Evolutionary conservation across 805 yeast genomes (phyloP), one percentile per base, ranked within the genome.

Genomic region (Kodamaea hsintzibuensis): DNA sequence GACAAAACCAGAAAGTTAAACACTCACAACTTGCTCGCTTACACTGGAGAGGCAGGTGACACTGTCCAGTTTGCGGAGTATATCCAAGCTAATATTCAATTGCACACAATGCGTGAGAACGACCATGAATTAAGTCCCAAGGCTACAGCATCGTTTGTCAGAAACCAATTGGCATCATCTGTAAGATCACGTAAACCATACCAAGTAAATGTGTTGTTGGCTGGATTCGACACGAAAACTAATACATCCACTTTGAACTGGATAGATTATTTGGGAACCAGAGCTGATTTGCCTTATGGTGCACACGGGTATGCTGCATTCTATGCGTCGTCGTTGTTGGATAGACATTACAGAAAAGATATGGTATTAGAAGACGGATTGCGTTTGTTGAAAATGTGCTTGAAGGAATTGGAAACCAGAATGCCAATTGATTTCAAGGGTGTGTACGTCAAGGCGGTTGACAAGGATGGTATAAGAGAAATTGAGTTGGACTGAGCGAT

Each of bases 291-390:
- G 55, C 98, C 99, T 13, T 95, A 95, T 67, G 97, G 96, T 14
- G 98, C 98, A 1, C 99, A 95, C 69, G 99, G 99, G 10, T 95
- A 95, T 67, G 96, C 98, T n/a, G 96, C 96, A 1, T 95, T 93
- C 72, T 95, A 95, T 70, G 85, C 96, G 33, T 81, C 91, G 70
- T 89, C 98, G 1, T 76, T 93, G 59, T 79, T 95, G 60, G 99
- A 95, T 75, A 91, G 87, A 62, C 97, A 91, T 72, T 91, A 92
- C 73, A 82, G 86, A 67, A 79, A 84, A 43, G 92, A 85, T 62
- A 82, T 92, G 85, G 75, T 82, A 6, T 70, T 82, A 42, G 90
- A 85, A 39, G 93, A 91, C 56, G 99, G 98, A 2, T 67, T 93
- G 55, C 79, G 84, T 47, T 78, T 95, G 61, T 79, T 92, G 67